phyloP scores from a whole-genome alignment of 768 basidiomycete species.

The Boletus rufocinnamomeus region DNA sequence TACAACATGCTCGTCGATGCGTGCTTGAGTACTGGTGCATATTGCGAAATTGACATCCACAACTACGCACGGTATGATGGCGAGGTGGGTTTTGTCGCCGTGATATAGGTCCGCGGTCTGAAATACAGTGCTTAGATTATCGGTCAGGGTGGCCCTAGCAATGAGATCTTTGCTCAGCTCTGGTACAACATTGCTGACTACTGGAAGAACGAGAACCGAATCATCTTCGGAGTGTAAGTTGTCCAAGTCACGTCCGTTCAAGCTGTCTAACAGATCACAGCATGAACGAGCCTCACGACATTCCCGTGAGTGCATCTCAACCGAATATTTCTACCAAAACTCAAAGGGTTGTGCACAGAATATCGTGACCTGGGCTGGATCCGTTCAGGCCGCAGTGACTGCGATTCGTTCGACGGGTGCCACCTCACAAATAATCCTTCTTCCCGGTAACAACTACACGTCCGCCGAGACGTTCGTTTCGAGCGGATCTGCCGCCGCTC shows the following conservation, averaged over 20 bases:
- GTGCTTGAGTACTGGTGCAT: conserved; percentile 50
- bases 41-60: conserved; percentile 59
- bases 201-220: conserved; percentile 42
- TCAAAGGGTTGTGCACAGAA: conserved; percentile 16
- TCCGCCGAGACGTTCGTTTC: conserved; percentile 53
- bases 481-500: conserved; percentile 51
- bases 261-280: conserved; percentile 26
- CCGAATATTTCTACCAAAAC: not conserved
- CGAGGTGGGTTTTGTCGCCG: conserved; percentile 27
- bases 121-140: conserved; percentile 42
- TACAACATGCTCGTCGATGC: conserved; percentile 49
- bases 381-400: conserved; percentile 60
- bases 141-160: conserved; percentile 61
- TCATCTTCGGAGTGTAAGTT: conserved; percentile 53
- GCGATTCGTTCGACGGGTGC: conserved; percentile 58
- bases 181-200: conserved; percentile 56
- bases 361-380: conserved; percentile 48
- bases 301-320: conserved; percentile 35
- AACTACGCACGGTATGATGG: conserved; percentile 62
- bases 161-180: conserved; percentile 52
- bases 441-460: conserved; percentile 61
- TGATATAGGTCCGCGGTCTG: not conserved
- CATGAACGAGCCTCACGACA: conserved; percentile 68
- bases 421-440: conserved; percentile 53
- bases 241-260: not conserved